Evolutionary conservation across 768 basidiomycete genomes (phyloP).

Genomic region (Termitomyces sp.): DNA sequence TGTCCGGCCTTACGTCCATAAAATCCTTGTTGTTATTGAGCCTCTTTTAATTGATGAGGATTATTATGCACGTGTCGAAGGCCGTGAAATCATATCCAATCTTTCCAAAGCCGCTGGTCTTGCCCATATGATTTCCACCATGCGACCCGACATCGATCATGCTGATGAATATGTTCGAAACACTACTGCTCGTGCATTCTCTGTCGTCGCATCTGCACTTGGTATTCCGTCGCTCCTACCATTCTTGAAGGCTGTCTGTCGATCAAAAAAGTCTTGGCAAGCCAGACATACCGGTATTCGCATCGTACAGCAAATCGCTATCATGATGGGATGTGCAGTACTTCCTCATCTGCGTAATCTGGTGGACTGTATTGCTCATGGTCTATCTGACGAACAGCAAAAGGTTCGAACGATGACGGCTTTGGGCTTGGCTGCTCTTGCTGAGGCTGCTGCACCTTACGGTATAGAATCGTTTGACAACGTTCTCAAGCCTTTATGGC

Average conservation of each 20-base stretch:
- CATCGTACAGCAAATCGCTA: slow-evolving; percentile 98
- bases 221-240: slow-evolving; percentile 97
- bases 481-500: slow-evolving; percentile 91
- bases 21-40: slow-evolving; percentile 99
- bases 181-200: slow-evolving; percentile 97
- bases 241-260: slow-evolving; percentile 97
- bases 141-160: slow-evolving; percentile 99
- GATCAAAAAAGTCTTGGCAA: slow-evolving; percentile 99
- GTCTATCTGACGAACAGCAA: slow-evolving; percentile 90
- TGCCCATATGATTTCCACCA: slow-evolving; percentile 99
- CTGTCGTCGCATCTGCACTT: slow-evolving; percentile 96
- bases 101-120: slow-evolving; percentile 97
- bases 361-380: slow-evolving; percentile 93
- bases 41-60: slow-evolving; percentile 98
- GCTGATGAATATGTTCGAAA: slow-evolving; percentile 99
- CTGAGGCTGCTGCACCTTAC: slow-evolving; percentile 96
- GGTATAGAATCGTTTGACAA: slow-evolving; percentile 99
- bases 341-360: slow-evolving; percentile 95
- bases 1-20: slow-evolving; percentile 98
- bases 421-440: slow-evolving; percentile 85
- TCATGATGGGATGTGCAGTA: slow-evolving; percentile 99
- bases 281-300: slow-evolving; percentile 99
- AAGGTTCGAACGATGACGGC: slow-evolving; percentile 97
- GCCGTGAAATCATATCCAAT: slow-evolving; percentile 98
- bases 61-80: slow-evolving; percentile 94